These are phyloP conservation scores for Leccinellum albellum DNA, from an alignment of 768 basidiomycete genomes.

Conservation along the genomic window DNA sequence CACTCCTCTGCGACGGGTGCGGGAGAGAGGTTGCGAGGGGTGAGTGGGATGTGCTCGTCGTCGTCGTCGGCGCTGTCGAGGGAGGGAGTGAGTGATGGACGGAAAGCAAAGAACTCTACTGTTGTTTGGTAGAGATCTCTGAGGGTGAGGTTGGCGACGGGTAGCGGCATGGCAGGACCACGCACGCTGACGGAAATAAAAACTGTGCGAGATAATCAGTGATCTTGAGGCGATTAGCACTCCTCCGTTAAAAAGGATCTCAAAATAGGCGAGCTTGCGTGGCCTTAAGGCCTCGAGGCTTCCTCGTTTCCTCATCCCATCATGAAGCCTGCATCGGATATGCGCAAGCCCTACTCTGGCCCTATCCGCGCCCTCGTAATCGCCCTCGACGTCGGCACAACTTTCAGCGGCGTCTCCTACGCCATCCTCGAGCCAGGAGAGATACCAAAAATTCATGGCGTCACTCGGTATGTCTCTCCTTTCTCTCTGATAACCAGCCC, in stretches of 20 bases:
- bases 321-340: constrained; percentile 52
- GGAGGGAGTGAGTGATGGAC: no score
- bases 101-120: no score
- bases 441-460: constrained; percentile 76
- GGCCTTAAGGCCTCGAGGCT: constrained; percentile 17
- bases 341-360: constrained; percentile 72
- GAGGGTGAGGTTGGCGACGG: constrained; percentile 46
- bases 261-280: constrained; percentile 18
- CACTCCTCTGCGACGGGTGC: constrained; percentile 42
- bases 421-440: constrained; percentile 79
- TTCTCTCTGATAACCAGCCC: background rate
- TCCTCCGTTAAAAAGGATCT: no score
- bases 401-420: constrained; percentile 81
- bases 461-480: constrained; percentile 58
- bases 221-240: no score
- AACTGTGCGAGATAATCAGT: no score
- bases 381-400: constrained; percentile 80
- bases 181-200: constrained; percentile 35
- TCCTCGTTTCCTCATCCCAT: constrained; percentile 7
- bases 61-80: constrained; percentile 29
- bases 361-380: constrained; percentile 62
- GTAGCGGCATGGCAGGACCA: constrained; percentile 41
- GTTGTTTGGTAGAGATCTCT: constrained; percentile 46
- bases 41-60: constrained; percentile 23
- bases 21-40: constrained; percentile 34